Conservation (phyloP, 1,284 basidiomycete genomes). For the Cryptococcus amylolentus region DNA sequence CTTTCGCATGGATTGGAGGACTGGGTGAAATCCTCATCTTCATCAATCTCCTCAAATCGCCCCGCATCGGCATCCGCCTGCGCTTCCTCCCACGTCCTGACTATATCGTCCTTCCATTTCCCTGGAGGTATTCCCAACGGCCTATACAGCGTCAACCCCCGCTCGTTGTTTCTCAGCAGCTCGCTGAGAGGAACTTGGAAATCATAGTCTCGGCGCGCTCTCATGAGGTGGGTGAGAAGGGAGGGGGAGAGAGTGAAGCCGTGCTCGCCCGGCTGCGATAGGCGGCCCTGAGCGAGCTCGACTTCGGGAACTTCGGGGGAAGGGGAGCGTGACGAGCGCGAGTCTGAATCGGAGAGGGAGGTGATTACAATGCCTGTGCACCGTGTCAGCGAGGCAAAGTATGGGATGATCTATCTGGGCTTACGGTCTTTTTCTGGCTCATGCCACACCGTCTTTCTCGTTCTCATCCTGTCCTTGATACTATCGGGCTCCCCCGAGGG, state of each 20-base stretch:
- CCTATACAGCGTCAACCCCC: constrained; percentile 37
- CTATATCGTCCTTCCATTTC: constrained; percentile 11
- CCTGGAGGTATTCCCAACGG: constrained; percentile 23
- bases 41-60: constrained; percentile 31
- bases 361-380: constrained; percentile 40
- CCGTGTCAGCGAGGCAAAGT: constrained; percentile 1
- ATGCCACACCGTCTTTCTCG: constrained; percentile 31
- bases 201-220: constrained; percentile 25
- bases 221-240: constrained; percentile 42
- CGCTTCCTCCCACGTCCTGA: constrained; percentile 22
- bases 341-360: constrained; percentile 28
- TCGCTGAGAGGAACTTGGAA: constrained; percentile 4
- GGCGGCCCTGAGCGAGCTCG: constrained; percentile 12
- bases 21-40: constrained; percentile 18
- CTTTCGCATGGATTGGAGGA: neutral
- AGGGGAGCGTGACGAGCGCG: constrained; percentile 21
- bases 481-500: constrained; percentile 6
- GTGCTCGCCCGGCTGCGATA: constrained; percentile 39
- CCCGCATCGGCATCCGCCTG: constrained; percentile 12
- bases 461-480: constrained; percentile 1
- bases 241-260: constrained; percentile 46
- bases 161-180: constrained; percentile 12
- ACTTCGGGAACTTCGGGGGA: constrained; percentile 20
- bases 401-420: neutral
- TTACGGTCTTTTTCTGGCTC: constrained; percentile 45